Percentiles rank a stretch among this genome's conserved stretches.
phyloP scores from a whole-genome alignment of 1,284 basidiomycete species.

The Wolfiporia cocos region DNA sequence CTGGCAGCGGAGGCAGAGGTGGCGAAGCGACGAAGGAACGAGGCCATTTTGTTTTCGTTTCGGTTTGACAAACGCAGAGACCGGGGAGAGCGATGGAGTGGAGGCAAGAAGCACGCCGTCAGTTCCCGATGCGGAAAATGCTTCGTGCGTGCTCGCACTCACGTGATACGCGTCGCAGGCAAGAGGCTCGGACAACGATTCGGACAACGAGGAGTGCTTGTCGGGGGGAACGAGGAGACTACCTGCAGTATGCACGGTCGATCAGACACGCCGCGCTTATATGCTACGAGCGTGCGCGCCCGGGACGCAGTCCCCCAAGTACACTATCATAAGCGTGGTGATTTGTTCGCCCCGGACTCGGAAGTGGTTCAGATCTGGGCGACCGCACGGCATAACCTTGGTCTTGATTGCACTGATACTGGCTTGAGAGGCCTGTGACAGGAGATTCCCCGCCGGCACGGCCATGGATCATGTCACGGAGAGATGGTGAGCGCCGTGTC shows the following conservation, averaged over 20 bases:
- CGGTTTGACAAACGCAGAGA: not conserved
- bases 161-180: too few species aligned
- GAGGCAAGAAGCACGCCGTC: not conserved
- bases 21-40: slow-evolving; percentile 29
- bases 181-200: too few species aligned
- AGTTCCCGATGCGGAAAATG: too few species aligned
- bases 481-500: too few species aligned
- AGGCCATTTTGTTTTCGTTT: slow-evolving; percentile 21
- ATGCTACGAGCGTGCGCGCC: not conserved
- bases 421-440: too few species aligned
- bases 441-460: too few species aligned
- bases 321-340: slow-evolving; percentile 1
- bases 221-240: not conserved
- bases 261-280: not conserved
- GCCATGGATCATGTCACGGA: too few species aligned
- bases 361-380: too few species aligned
- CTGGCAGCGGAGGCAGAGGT: slow-evolving; percentile 26
- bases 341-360: not conserved
- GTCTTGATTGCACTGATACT: too few species aligned
- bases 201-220: too few species aligned
- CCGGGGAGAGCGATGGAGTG: not conserved
- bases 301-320: not conserved
- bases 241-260: not conserved
- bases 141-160: too few species aligned
- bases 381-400: too few species aligned